phyloP scores from a whole-genome alignment of 441 rosid genomes.

The Francoa sonchifolia region DNA sequence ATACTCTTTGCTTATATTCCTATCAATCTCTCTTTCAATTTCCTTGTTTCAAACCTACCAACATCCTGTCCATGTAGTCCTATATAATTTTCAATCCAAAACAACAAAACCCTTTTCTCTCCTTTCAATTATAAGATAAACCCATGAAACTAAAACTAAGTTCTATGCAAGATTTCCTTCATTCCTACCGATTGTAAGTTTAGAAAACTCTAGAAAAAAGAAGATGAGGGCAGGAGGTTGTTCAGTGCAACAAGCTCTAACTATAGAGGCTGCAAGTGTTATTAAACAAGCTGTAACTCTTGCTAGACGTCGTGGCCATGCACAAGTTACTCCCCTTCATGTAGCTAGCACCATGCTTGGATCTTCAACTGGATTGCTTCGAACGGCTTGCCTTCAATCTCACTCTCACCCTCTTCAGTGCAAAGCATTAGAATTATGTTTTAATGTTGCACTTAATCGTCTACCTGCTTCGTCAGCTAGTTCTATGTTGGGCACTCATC shows the following conservation, averaged over 20 bases:
- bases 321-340: constrained; percentile 71
- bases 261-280: constrained; percentile 44
- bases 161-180: constrained; percentile 7
- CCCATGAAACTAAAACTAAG: constrained; percentile 17
- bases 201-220: constrained; percentile 3
- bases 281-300: constrained; percentile 51
- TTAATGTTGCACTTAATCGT: constrained; percentile 67
- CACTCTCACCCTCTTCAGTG: constrained; percentile 68
- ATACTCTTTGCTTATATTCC: too few species aligned
- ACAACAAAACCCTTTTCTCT: constrained; percentile 9
- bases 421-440: constrained; percentile 62
- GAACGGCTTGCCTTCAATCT: constrained; percentile 61
- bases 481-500: constrained; percentile 34
- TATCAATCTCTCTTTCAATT: constrained; percentile 3
- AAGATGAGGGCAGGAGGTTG: constrained; percentile 62
- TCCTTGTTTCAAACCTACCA: too few species aligned
- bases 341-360: constrained; percentile 64
- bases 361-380: constrained; percentile 35
- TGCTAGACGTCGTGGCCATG: constrained; percentile 58
- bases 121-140: constrained; percentile 15
- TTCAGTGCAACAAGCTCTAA: constrained; percentile 58
- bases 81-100: constrained; percentile 2
- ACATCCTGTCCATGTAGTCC: too few species aligned
- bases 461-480: constrained; percentile 42
- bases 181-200: not conserved